Conservation (phyloP, 2,329 filamentous ascomycete species). For the Pseudopithomyces maydicus region DNA sequence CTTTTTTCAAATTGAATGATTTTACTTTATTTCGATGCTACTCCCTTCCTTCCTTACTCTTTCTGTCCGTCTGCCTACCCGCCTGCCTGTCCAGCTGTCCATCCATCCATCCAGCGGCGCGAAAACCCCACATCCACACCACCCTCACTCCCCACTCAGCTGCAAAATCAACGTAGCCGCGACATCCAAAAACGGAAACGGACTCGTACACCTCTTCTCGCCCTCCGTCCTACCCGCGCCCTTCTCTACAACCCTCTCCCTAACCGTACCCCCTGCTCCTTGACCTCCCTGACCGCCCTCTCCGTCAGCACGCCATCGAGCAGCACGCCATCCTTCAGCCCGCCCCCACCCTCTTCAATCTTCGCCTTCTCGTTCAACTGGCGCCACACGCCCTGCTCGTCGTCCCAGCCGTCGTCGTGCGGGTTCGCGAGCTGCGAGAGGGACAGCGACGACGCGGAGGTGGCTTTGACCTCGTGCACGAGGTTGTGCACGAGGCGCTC, state of each 20-base stretch:
- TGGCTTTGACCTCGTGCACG: conserved; percentile 45
- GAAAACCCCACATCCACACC: no score
- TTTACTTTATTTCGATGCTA: no score
- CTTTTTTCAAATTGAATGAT: no score
- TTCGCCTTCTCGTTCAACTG: conserved; percentile 28
- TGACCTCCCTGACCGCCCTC: conserved; percentile 32
- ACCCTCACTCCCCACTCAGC: conserved; percentile 54
- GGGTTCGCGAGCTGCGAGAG: conserved; percentile 23
- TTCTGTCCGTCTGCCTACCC: no score
- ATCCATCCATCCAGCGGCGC: no score
- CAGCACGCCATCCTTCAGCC: neutral
- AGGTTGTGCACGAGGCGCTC: conserved; percentile 73
- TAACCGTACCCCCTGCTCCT: conserved; percentile 40
- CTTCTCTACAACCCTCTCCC: conserved; percentile 48
- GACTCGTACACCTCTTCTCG: conserved; percentile 93
- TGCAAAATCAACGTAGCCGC: conserved; percentile 92
- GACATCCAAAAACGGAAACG: conserved; percentile 94
- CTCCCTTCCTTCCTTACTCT: no score
- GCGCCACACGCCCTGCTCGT: conserved; percentile 41
- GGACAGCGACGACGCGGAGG: conserved; percentile 18
- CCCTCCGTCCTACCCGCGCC: conserved; percentile 63
- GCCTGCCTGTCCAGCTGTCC: no score
- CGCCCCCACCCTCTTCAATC: neutral
- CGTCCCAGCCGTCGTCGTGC: conserved; percentile 40
- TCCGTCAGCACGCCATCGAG: conserved; percentile 34